Evolutionary conservation across 495 filamentous ascomycete genomes (phyloP), one percentile per base, ranked within the genome.

Genomic region (Tuber umbilicatum): DNA sequence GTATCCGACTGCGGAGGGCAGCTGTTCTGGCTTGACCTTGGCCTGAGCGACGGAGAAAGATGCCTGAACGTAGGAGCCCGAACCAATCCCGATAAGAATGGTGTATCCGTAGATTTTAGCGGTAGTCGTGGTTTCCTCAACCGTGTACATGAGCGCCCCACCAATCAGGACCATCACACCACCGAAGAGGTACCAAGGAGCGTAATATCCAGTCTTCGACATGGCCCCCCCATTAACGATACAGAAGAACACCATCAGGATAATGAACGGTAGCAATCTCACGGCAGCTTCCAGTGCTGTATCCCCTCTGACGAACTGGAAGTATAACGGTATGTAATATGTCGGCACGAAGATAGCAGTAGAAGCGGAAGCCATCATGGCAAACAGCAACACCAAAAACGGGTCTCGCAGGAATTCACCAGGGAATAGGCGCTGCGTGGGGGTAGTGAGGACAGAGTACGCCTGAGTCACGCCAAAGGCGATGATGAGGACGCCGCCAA

Each of bases 151-250:
- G 0, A 90, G 82, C 0, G 85, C 84, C 38, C 85, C 83, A 31
- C 88, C 88, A n/a, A 87, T 79, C 5, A 88, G 64, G 40, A 85
- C 78, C 21, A 90, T 76, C 27, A 85, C 76, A 14, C 87, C 87
- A 2, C 85, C 86, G 2, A 84, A 70, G 5, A 88, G 70, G 79
- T 87, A 92, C 85, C 89, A 88, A 0, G 87, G 87, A 84, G 87
- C 87, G 81, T 91, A 91, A 74, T 86, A 85, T 2, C 85, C 85
- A 27, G 84, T 78, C 50, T 83, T 85, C 6, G 84, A 81, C 74
- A 92, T 85, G 31, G 89, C 73, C 5, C 81, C 83, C 39, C 90
- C 89, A 68, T 87, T 86, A 43, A 80, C 45, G 27, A 90, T 81
- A 70, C 83, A 85, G 67, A 83, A 79, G 73, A 84, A 79, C 31